These are phyloP conservation scores for Ophiocordyceps unilateralis DNA, from an alignment of 2,329 filamentous ascomycete species.

Conservation along the genomic window DNA sequence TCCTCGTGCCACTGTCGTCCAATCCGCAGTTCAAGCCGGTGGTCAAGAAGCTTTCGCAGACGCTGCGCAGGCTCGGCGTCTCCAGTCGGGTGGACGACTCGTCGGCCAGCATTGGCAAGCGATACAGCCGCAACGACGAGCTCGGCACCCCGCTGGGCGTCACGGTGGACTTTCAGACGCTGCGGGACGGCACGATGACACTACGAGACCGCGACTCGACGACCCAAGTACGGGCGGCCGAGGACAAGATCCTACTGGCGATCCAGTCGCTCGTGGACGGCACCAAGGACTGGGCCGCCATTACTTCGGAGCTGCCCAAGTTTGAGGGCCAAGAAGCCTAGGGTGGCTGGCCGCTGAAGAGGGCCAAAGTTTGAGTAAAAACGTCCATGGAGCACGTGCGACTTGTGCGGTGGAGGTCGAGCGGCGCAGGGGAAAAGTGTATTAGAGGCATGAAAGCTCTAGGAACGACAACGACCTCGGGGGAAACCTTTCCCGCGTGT, in stretches of 20 bases:
- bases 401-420: neutral
- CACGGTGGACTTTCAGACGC: slow-evolving; percentile 89
- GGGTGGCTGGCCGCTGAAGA: slow-evolving; percentile 15
- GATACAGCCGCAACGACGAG: slow-evolving; percentile 89
- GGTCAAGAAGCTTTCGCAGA: slow-evolving; percentile 53
- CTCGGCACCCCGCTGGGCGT: slow-evolving; percentile 86
- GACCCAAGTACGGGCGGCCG: slow-evolving; percentile 70
- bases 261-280: slow-evolving; percentile 37
- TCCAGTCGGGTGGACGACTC: slow-evolving; percentile 82
- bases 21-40: slow-evolving; percentile 70
- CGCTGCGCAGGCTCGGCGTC: slow-evolving; percentile 58
- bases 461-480: neutral
- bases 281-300: slow-evolving; percentile 45
- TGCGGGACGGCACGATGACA: slow-evolving; percentile 74
- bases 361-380: neutral
- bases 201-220: slow-evolving; percentile 83
- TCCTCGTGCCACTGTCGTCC: slow-evolving; percentile 75
- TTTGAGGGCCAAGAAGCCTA: slow-evolving; percentile 64
- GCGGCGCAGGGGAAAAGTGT: neutral
- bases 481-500: too few relatives aligned
- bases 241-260: slow-evolving; percentile 64
- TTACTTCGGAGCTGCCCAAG: slow-evolving; percentile 61
- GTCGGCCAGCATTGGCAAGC: slow-evolving; percentile 82
- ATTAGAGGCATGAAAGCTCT: neutral
- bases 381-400: neutral